Evolutionary conservation across 345 rosid species (phyloP).

Genomic region (Pugionium dolabratum): DNA sequence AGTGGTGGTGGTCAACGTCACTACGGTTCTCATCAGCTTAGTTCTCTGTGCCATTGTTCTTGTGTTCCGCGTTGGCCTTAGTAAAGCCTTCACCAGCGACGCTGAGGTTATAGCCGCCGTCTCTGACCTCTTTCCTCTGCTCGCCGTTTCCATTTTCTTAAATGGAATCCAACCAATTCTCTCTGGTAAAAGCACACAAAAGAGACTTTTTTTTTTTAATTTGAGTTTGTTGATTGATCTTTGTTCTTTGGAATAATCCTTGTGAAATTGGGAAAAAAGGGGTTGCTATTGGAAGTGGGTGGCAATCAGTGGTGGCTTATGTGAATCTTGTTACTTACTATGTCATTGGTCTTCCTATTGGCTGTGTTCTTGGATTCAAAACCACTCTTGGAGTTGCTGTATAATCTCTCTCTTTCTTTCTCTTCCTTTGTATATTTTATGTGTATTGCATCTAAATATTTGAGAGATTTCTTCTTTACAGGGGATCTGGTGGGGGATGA

Average conservation of each 20-base stretch:
- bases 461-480: no score
- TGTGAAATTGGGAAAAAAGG: no score
- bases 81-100: conserved; percentile 74
- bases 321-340: conserved; percentile 77
- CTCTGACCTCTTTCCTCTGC: conserved; percentile 65
- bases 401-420: conserved; percentile 17
- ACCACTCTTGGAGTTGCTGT: conserved; percentile 79
- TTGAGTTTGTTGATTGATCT: neutral
- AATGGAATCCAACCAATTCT: conserved; percentile 95
- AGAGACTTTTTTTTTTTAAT: neutral
- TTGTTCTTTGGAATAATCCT: no score
- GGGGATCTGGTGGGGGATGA: conserved; percentile 99
- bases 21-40: conserved; percentile 62
- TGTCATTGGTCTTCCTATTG: conserved; percentile 87
- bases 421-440: neutral
- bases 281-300: conserved; percentile 98
- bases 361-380: conserved; percentile 87
- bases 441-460: no score
- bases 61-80: conserved; percentile 54
- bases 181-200: conserved; percentile 59
- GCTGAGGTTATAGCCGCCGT: conserved; percentile 65
- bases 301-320: conserved; percentile 95
- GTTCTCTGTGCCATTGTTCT: conserved; percentile 54
- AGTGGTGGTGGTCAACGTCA: conserved; percentile 64
- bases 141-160: conserved; percentile 78